phyloP scores from a whole-genome alignment of 768 basidiomycete species.

The Psilocybe tampanensis region DNA sequence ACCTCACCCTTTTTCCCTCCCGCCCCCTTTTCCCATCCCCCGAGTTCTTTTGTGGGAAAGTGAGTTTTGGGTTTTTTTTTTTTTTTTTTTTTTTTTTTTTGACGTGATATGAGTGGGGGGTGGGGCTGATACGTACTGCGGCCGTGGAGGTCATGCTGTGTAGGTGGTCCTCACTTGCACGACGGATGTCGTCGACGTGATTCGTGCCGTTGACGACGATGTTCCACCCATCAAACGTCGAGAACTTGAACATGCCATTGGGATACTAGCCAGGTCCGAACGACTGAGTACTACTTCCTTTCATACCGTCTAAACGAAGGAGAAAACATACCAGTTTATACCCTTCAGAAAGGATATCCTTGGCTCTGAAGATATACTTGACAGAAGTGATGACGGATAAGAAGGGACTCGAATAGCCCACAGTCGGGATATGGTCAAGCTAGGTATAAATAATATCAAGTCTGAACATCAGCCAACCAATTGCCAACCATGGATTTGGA shows the following conservation, averaged over 20 bases:
- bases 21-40: too few relatives aligned
- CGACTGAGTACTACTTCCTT: too few relatives aligned
- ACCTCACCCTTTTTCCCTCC: too few relatives aligned
- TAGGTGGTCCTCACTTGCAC: constrained; percentile 44
- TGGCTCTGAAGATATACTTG: constrained; percentile 23
- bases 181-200: constrained; percentile 47
- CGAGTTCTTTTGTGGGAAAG: too few relatives aligned
- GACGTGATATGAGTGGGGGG: too few relatives aligned
- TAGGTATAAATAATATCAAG: too few relatives aligned
- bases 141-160: constrained; percentile 36
- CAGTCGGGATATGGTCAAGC: constrained; percentile 34
- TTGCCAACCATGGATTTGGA: neutral
- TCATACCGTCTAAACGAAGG: neutral
- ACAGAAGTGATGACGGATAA: constrained; percentile 33
- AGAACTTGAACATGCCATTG: constrained; percentile 42
- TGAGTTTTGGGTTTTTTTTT: too few relatives aligned
- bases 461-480: too few relatives aligned
- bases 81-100: too few relatives aligned
- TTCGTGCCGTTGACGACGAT: constrained; percentile 42
- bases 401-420: constrained; percentile 35
- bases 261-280: too few relatives aligned
- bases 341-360: constrained; percentile 33
- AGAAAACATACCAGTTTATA: constrained; percentile 29
- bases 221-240: constrained; percentile 46
- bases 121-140: constrained; percentile 32